A percentile compares a stretch with the other conserved stretches of the same genome.
Conservation (phyloP, 805 yeast genomes). For the Wickerhamomyces alni region DNA sequence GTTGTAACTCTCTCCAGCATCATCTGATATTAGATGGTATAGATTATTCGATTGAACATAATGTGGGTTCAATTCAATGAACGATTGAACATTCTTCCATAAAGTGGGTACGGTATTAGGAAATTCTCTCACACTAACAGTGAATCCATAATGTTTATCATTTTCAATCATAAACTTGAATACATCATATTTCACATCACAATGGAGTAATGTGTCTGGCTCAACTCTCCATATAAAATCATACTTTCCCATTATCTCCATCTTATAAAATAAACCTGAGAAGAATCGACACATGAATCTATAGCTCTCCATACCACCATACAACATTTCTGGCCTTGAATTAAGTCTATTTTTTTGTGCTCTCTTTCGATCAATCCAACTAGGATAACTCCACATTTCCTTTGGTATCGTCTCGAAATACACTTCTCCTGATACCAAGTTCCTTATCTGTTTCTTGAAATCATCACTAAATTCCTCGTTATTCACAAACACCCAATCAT, state of each 20-base stretch:
- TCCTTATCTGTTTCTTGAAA: conserved; percentile 28
- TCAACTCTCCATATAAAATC: conserved; percentile 60
- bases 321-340: conserved; percentile 29
- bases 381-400: conserved; percentile 44
- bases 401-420: conserved; percentile 37
- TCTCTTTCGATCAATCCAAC: conserved; percentile 29
- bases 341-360: conserved; percentile 27
- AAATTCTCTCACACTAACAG: conserved; percentile 44
- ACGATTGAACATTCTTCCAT: conserved; percentile 43
- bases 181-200: conserved; percentile 54
- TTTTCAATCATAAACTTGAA: conserved; percentile 36
- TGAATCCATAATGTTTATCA: conserved; percentile 45
- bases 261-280: conserved; percentile 53
- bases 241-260: conserved; percentile 37
- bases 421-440: conserved; percentile 34
- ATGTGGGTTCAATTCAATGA: conserved; percentile 39
- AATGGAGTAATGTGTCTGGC: conserved; percentile 48
- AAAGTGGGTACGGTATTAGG: conserved; percentile 46
- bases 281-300: conserved; percentile 72
- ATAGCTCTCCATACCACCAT: conserved; percentile 46
- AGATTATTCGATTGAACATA: conserved; percentile 49
- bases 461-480: conserved; percentile 37
- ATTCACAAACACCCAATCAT: conserved; percentile 76
- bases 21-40: conserved; percentile 44
- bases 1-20: conserved; percentile 36